Percentiles rank a stretch among this genome's conserved stretches.
Evolutionary conservation across 2,329 filamentous ascomycete species (phyloP).

Genomic region (Microsporum ferrugineum): DNA sequence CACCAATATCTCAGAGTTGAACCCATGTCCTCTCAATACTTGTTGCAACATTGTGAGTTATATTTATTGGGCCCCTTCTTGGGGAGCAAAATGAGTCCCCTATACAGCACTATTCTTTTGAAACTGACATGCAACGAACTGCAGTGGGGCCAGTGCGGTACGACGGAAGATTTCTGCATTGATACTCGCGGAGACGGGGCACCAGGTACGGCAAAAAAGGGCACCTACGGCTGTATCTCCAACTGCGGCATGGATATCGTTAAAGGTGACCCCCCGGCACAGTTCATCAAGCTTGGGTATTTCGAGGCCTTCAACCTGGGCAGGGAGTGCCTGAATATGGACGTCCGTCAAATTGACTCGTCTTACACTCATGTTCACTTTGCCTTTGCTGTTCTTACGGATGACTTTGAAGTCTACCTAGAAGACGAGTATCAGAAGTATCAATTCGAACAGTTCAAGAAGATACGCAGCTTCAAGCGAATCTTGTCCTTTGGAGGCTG

Average conservation of each 20-base stretch:
- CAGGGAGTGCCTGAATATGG: slow-evolving; percentile 24
- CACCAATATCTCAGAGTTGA: slow-evolving; percentile 31
- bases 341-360: slow-evolving; percentile 13
- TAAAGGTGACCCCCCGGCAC: slow-evolving; percentile 14
- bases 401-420: background rate
- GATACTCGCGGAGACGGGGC: slow-evolving; percentile 16
- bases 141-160: slow-evolving; percentile 35
- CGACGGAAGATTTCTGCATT: slow-evolving; percentile 37
- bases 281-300: slow-evolving; percentile 19
- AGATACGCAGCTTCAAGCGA: slow-evolving; percentile 4
- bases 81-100: too few species aligned
- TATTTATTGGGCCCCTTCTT: too few species aligned
- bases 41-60: slow-evolving; percentile 23
- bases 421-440: slow-evolving; percentile 17
- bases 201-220: slow-evolving; percentile 27
- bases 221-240: slow-evolving; percentile 20
- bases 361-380: slow-evolving; percentile 23
- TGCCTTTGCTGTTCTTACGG: slow-evolving; percentile 23
- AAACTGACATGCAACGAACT: too few species aligned
- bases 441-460: slow-evolving; percentile 6
- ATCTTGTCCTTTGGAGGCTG: slow-evolving; percentile 30
- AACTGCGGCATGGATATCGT: slow-evolving; percentile 9
- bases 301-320: slow-evolving; percentile 24
- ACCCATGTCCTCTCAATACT: slow-evolving; percentile 37
- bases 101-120: too few species aligned